Percentiles rank a stretch among this genome's conserved stretches.
Evolutionary conservation across 2,329 filamentous ascomycete genomes (phyloP).

Genomic region (Exserohilum turcica): DNA sequence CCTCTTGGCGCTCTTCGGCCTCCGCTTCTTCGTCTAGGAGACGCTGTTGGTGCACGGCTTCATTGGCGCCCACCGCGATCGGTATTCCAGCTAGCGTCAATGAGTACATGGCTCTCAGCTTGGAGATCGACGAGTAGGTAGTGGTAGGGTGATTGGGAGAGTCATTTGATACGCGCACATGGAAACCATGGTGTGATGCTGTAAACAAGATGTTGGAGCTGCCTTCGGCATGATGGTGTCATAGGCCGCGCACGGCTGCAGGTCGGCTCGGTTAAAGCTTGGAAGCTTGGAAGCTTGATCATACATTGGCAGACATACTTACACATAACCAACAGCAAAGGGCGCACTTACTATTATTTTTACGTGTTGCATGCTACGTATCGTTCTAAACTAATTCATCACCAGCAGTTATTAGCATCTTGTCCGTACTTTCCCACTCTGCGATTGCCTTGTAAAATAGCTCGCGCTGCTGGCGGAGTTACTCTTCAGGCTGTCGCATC

Average conservation of each 20-base stretch:
- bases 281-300: neutral
- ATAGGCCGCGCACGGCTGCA: conserved; percentile 23
- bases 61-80: conserved; percentile 55
- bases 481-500: too few species aligned
- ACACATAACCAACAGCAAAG: too few species aligned
- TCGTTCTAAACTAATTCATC: neutral
- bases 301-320: too few species aligned
- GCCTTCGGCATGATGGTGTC: conserved; percentile 32
- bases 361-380: neutral
- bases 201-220: conserved; percentile 20
- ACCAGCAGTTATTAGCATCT: too few species aligned
- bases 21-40: conserved; percentile 55
- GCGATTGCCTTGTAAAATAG: too few species aligned
- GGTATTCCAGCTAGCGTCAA: conserved; percentile 51
- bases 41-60: conserved; percentile 56
- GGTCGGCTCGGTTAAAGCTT: conserved; percentile 11
- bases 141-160: neutral
- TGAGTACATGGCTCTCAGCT: conserved; percentile 31
- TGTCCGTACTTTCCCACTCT: too few species aligned
- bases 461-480: too few species aligned
- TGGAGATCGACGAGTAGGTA: neutral
- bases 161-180: neutral
- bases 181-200: conserved; percentile 10
- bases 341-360: too few species aligned
- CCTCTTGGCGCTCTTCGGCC: conserved; percentile 54